Percentiles rank a stretch among this genome's conserved stretches.
These are phyloP conservation scores for Pseudogymnoascus sp. DNA, from an alignment of 2,329 filamentous ascomycete species.

Conservation along the genomic window DNA sequence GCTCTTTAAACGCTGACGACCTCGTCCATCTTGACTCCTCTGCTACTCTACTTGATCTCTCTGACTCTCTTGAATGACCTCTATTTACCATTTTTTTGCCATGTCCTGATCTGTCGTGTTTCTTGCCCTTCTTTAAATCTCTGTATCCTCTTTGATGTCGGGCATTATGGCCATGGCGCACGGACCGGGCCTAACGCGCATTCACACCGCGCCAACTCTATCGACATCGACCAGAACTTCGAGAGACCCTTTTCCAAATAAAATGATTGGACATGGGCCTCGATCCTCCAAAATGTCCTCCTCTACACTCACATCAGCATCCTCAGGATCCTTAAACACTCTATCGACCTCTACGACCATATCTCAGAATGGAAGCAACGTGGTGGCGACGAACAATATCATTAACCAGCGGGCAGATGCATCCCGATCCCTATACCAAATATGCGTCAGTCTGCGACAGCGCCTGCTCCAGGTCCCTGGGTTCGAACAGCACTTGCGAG, in stretches of 20 bases:
- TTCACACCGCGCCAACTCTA: slow-evolving; percentile 10
- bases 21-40: neutral
- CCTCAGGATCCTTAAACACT: slow-evolving; percentile 27
- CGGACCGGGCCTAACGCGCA: slow-evolving; percentile 10
- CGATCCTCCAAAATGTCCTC: slow-evolving; percentile 56
- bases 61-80: neutral
- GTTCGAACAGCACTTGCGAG: slow-evolving; percentile 67
- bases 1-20: neutral
- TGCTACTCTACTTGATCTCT: neutral
- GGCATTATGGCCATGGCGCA: slow-evolving; percentile 7
- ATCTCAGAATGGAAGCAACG: slow-evolving; percentile 47
- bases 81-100: neutral
- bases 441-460: slow-evolving; percentile 78
- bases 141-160: neutral
- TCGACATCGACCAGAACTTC: slow-evolving; percentile 7
- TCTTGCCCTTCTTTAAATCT: neutral
- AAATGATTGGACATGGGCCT: slow-evolving; percentile 25
- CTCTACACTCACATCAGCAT: slow-evolving; percentile 26
- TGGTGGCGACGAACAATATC: slow-evolving; percentile 81
- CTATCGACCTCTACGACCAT: slow-evolving; percentile 26
- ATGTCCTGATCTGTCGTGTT: neutral
- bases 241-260: slow-evolving; percentile 7
- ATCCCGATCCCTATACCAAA: slow-evolving; percentile 86
- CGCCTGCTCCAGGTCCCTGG: slow-evolving; percentile 75
- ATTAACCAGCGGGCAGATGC: slow-evolving; percentile 96